Evolutionary conservation across 352 stramenopile species (phyloP), one percentile per base, ranked within the genome.

Genomic region (Globisporangium takayamanum): DNA sequence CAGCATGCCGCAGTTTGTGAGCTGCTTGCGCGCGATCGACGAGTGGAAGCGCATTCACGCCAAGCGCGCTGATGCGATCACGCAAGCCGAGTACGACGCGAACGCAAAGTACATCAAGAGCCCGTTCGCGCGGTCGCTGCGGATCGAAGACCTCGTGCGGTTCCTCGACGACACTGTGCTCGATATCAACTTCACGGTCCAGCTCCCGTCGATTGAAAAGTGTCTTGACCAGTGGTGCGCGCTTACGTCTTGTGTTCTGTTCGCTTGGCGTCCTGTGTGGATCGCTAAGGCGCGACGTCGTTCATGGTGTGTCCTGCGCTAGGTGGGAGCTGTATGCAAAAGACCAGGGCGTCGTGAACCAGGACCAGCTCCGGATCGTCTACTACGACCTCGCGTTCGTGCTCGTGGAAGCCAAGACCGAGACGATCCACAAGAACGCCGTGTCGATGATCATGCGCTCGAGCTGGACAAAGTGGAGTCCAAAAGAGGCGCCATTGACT

Each of bases 141-240:
- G 76, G 41, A 53, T 88, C 39, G 77, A 91, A 15, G 80, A 89
- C 55, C 57, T 92, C 51, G 30, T 83, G 52, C 70, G 77, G 2
- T 92, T 88, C 53, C 63, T 92, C 36, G 78, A 88, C 44, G 82
- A 91, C 55, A 89, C 80, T 2, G 69, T 73, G 20, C 52, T 91
- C 37, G 82, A 94, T 56, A 88, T 92, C 49, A 84, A 89, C 53
- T 92, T 91, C 42, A 89, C 91, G 78, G 76, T 88, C 50, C 80
- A 89, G 53, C 59, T 94, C 12, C 84, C 84, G 48, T 92, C 82
- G 26, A 92, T 94, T 46, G 80, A 94, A 39, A 84, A 83, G 52
- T 90, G 80, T 50, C 64, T 92, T 1, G 73, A 82, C 5, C 76
- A 76, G 50, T 94, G 82, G 82, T 89, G 55, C 42, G 54, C 39